Percentiles rank a stretch among this genome's conserved stretches.
These are phyloP conservation scores for Striga hermonthica DNA, from an alignment of 305 asterid genomes.

Conservation along the genomic window DNA sequence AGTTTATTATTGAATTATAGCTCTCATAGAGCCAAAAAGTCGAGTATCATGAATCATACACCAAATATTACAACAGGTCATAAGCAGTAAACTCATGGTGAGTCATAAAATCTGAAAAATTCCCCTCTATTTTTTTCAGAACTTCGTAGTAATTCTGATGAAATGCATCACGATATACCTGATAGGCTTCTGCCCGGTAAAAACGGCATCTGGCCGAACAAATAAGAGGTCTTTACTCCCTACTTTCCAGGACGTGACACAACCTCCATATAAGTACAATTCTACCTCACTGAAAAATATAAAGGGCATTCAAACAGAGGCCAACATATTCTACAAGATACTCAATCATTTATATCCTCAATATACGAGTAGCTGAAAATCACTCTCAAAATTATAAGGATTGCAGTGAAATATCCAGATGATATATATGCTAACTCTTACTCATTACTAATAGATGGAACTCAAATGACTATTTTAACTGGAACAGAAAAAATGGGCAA, in stretches of 20 bases:
- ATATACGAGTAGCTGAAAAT: conserved; percentile 1
- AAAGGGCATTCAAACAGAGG: conserved; percentile 19
- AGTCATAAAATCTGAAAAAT: not conserved
- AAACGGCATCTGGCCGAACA: conserved; percentile 97
- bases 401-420: not conserved
- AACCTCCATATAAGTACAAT: conserved; percentile 85
- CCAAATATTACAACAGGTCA: no score
- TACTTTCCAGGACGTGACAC: conserved; percentile 96
- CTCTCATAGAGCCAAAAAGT: not conserved
- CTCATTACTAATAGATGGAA: not conserved
- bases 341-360: conserved; percentile 11
- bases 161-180: conserved; percentile 46
- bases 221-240: conserved; percentile 78
- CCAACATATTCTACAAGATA: conserved; percentile 15
- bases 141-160: not conserved
- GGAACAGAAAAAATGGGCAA: not conserved
- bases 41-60: not conserved
- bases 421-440: not conserved
- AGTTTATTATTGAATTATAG: conserved; percentile 21
- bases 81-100: conserved; percentile 7
- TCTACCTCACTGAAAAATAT: conserved; percentile 77
- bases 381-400: conserved; percentile 4
- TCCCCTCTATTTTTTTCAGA: not conserved
- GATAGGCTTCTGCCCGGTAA: conserved; percentile 91
- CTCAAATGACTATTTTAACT: not conserved